A percentile compares a stretch with the other conserved stretches of the same genome.
Evolutionary conservation across 306 rosid species (phyloP).

Genomic region (Canavalia gladiata): DNA sequence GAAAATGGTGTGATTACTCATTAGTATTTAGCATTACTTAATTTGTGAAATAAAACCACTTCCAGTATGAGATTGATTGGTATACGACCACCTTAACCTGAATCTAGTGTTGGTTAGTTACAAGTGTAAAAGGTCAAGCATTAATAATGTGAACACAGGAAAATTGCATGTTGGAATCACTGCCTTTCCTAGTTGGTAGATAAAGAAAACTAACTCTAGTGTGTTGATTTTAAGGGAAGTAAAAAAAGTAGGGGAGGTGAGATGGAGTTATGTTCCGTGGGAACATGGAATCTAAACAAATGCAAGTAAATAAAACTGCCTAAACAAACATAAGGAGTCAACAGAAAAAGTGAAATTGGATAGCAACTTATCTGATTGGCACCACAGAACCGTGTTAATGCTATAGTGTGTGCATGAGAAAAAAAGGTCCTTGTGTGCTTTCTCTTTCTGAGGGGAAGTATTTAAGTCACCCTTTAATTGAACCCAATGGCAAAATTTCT

Average conservation of each 20-base stretch:
- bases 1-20: slow-evolving; percentile 11
- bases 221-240: slow-evolving; percentile 17
- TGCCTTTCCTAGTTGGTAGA: slow-evolving; percentile 5
- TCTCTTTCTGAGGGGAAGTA: slow-evolving; percentile 55
- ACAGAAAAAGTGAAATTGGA: slow-evolving; percentile 62
- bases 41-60: slow-evolving; percentile 8
- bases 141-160: slow-evolving; percentile 34
- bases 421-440: slow-evolving; percentile 55
- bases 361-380: slow-evolving; percentile 59
- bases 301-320: slow-evolving; percentile 50
- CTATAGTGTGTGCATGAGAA: slow-evolving; percentile 54
- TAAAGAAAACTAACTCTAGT: not conserved
- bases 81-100: slow-evolving; percentile 3
- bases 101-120: slow-evolving; percentile 22
- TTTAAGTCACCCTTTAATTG: slow-evolving; percentile 55
- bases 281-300: slow-evolving; percentile 47
- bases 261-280: slow-evolving; percentile 9
- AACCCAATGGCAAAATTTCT: slow-evolving; percentile 58
- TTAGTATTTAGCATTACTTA: slow-evolving; percentile 6
- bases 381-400: slow-evolving; percentile 54
- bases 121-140: slow-evolving; percentile 14
- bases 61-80: slow-evolving; percentile 38
- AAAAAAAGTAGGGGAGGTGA: slow-evolving; percentile 11
- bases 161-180: slow-evolving; percentile 21
- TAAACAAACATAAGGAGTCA: slow-evolving; percentile 53